Evolutionary conservation across 495 filamentous ascomycete species (phyloP).

Genomic region (Aspergillus saccharolyticus): DNA sequence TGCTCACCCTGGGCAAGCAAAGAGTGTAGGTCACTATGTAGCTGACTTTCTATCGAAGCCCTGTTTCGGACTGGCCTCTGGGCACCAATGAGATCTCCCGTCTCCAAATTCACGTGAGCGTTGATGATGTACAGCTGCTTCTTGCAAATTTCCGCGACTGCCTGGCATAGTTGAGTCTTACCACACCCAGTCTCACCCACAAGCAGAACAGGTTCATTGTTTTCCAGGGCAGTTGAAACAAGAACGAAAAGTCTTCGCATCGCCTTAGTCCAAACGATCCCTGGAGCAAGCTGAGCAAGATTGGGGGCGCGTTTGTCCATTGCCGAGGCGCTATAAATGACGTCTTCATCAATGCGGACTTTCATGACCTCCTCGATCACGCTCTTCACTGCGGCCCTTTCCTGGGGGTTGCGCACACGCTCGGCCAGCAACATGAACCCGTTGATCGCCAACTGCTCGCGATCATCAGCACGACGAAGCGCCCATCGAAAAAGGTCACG

Average conservation of each 20-base stretch:
- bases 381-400: slow-evolving; percentile 74
- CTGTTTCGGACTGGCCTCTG: slow-evolving; percentile 88
- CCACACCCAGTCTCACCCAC: slow-evolving; percentile 97
- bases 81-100: slow-evolving; percentile 92
- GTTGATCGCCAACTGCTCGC: slow-evolving; percentile 83
- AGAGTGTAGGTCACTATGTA: slow-evolving; percentile 57
- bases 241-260: slow-evolving; percentile 88
- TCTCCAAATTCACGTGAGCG: slow-evolving; percentile 95
- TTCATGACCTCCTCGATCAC: slow-evolving; percentile 93
- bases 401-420: slow-evolving; percentile 85
- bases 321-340: slow-evolving; percentile 63
- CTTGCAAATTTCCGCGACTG: slow-evolving; percentile 73
- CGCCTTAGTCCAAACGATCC: slow-evolving; percentile 87
- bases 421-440: slow-evolving; percentile 96
- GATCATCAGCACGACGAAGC: slow-evolving; percentile 73
- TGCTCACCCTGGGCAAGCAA: slow-evolving; percentile 31
- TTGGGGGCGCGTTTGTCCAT: slow-evolving; percentile 40
- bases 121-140: slow-evolving; percentile 83
- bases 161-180: slow-evolving; percentile 93
- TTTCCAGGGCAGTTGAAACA: slow-evolving; percentile 74
- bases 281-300: slow-evolving; percentile 41
- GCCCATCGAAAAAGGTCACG: slow-evolving; percentile 98
- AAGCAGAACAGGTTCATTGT: slow-evolving; percentile 89
- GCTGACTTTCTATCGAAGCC: slow-evolving; percentile 57
- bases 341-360: slow-evolving; percentile 67